Conservation (phyloP, 768 basidiomycete species). For the Jaapia argillacea region DNA sequence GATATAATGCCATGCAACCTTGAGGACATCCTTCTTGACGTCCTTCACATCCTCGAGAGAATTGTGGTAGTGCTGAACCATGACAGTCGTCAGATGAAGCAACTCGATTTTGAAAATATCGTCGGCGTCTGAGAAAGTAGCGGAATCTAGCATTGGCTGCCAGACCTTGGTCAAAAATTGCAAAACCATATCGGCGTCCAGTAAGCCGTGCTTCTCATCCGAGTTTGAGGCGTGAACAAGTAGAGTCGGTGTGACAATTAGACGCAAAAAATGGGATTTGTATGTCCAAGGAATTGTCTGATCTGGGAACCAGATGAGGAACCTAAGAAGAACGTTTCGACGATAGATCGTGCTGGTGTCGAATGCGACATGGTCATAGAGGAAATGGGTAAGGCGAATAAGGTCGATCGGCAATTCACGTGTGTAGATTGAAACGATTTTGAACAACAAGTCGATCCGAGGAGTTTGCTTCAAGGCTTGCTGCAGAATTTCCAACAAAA, state of each 20-base stretch:
- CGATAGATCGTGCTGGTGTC: constrained; percentile 60
- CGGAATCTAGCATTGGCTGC: constrained; percentile 59
- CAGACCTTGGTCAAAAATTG: constrained; percentile 70
- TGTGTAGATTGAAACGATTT: constrained; percentile 73
- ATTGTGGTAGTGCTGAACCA: constrained; percentile 78
- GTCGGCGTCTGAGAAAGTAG: constrained; percentile 47
- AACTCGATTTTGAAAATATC: constrained; percentile 89
- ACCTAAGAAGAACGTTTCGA: constrained; percentile 76
- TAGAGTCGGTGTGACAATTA: constrained; percentile 81
- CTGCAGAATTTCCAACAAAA: constrained; percentile 73
- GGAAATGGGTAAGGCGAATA: constrained; percentile 68
- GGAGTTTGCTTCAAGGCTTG: constrained; percentile 57
- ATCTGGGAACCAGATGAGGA: constrained; percentile 78
- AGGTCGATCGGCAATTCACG: constrained; percentile 77
- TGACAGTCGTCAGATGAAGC: constrained; percentile 77
- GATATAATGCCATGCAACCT: constrained; percentile 86
- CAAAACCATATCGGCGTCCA: constrained; percentile 63
- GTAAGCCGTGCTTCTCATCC: constrained; percentile 42
- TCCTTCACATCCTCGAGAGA: constrained; percentile 74
- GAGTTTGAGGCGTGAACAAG: constrained; percentile 61
- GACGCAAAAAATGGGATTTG: constrained; percentile 72
- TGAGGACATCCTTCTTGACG: constrained; percentile 85
- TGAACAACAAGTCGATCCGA: constrained; percentile 84
- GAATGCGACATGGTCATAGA: constrained; percentile 78
- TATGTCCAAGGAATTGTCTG: constrained; percentile 53